Evolutionary conservation across 306 rosid genomes (phyloP).

Genomic region (Mucuna pruriens): DNA sequence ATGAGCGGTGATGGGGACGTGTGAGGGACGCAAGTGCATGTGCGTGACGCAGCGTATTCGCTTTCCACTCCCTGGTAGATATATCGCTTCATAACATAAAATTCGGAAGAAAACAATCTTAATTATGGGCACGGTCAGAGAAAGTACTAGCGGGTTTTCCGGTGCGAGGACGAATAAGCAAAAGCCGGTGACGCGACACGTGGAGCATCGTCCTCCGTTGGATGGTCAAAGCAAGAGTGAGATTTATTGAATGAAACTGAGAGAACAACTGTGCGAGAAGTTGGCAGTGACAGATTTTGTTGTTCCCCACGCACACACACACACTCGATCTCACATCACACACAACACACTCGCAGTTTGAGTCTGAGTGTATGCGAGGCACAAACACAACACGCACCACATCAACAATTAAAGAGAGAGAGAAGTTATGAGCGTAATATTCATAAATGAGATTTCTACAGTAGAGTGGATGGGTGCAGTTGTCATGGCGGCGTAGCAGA

Average conservation of each 20-base stretch:
- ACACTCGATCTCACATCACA: background rate
- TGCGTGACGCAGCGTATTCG: conserved; percentile 12
- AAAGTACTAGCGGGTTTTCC: conserved; percentile 75
- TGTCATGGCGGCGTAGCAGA: conserved; percentile 99
- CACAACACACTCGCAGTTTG: background rate
- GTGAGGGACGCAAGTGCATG: conserved; percentile 30
- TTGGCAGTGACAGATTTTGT: conserved; percentile 45
- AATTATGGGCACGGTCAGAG: conserved; percentile 49
- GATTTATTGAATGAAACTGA: conserved; percentile 36
- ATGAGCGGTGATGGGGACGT: conserved; percentile 11
- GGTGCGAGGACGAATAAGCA: conserved; percentile 74
- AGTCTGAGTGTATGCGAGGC: conserved; percentile 14
- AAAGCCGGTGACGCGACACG: conserved; percentile 57
- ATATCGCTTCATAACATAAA: conserved; percentile 33
- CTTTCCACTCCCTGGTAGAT: background rate
- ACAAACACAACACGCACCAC: background rate
- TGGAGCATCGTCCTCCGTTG: conserved; percentile 39
- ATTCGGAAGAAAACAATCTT: conserved; percentile 36
- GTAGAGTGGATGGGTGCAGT: conserved; percentile 71
- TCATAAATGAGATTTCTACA: conserved; percentile 43
- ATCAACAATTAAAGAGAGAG: conserved; percentile 30
- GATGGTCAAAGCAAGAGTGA: conserved; percentile 34
- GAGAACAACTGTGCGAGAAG: conserved; percentile 44
- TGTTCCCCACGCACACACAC: conserved; percentile 50
- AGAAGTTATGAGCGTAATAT: conserved; percentile 38